Evolutionary conservation across 306 rosid species (phyloP).

Genomic region (Sicyos edulis): DNA sequence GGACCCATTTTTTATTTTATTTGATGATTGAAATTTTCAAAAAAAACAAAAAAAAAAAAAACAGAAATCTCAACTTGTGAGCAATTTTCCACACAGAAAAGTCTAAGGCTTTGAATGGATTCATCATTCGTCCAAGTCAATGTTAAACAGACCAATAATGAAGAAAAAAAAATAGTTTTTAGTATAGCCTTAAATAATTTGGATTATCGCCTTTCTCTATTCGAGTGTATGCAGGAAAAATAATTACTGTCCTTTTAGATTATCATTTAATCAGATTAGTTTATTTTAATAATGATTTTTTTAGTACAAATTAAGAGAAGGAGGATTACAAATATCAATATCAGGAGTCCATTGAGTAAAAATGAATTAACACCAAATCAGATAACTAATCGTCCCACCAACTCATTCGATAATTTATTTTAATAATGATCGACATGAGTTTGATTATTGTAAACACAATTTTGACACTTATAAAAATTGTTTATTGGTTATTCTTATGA

Average conservation of each 20-base stretch:
- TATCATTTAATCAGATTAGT: neutral
- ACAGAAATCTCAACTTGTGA: neutral
- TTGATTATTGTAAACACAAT: neutral
- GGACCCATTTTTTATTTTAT: neutral
- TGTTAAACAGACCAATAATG: neutral
- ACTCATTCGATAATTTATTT: neutral
- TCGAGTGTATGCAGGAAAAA: neutral
- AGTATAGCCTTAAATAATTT: neutral
- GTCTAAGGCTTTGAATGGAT: neutral
- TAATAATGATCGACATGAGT: neutral
- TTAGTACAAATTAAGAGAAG: too few relatives aligned
- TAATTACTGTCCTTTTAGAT: too few relatives aligned
- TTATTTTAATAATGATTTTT: neutral
- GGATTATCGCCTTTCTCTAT: neutral
- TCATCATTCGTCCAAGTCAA: constrained; percentile 11
- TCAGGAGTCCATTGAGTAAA: too few relatives aligned
- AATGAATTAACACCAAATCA: too few relatives aligned
- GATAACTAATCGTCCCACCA: too few relatives aligned
- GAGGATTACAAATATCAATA: too few relatives aligned
- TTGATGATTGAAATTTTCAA: too few relatives aligned
- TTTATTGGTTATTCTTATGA: neutral
- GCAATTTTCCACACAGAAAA: constrained; percentile 8
- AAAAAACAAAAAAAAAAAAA: neutral
- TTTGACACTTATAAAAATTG: neutral
- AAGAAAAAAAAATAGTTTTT: neutral